Base-by-base conservation (phyloP, 1,139 yeast genomes). In the Saccharomyces hybrid region DNA sequence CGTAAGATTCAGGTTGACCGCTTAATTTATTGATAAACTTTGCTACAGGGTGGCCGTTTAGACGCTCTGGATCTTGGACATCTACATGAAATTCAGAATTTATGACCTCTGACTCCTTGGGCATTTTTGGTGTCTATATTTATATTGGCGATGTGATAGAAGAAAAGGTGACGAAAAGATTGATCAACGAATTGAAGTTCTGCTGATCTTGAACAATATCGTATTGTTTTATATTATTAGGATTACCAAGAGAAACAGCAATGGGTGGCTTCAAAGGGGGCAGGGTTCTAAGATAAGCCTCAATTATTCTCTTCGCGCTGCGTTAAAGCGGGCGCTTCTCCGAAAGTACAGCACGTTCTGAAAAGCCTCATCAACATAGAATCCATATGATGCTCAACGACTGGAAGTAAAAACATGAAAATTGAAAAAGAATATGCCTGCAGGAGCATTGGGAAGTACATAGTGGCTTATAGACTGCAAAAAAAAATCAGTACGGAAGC, bases 1-100 rank as follows among this genome's bases (percentile, higher is more conserved):
- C 68, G 65, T 85, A 85, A 13, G 88, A 80, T 13, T 76, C 76
- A 0, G 96, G 96, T 69, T 88, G 95, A 6, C 93, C 89, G 51
- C 82, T 74, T 47, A 88, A 68, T 63, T 81, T 84, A 64, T 79
- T 75, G n/a, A 58, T 47, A 6, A 58, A 54, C 41, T 58, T 58
- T 8, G 58, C 48, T 2, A 72, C 56, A 23, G 55, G 57, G 50
- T 67, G 70, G 1, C 71, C 71, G 16, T 62, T 68, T 13, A 62
- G 59, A 13, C n/a, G 53, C 29, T 51, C 48, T 8, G 53, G 53
- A 26, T 51, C 48, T 27, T 29, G 31, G 14, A 51, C 42, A 11
- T 38, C 51, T 11, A 38, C 26, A 20, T 38, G n/a, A 20, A 38
- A 38, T 20, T 38, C 44, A 4, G 44, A 38, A 11, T 38, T 38